Percentiles rank a stretch among this genome's conserved stretches.
Evolutionary conservation across 352 stramenopile genomes (phyloP).

Genomic region (Globisporangium heterothallicum): DNA sequence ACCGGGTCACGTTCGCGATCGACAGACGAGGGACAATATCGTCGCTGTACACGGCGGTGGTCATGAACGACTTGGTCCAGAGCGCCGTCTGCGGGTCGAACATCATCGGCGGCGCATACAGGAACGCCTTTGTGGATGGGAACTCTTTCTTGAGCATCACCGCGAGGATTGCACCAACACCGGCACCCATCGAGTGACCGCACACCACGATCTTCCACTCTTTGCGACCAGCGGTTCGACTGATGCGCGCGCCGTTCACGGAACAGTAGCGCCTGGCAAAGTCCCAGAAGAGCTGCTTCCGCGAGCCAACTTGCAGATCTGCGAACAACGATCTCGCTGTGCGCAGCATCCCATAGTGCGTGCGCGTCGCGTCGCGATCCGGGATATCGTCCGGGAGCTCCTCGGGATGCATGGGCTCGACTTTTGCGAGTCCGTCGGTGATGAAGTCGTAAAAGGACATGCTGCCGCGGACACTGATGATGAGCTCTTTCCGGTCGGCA

Average conservation of each 20-base stretch:
- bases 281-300: constrained; percentile 61
- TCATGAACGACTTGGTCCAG: constrained; percentile 64
- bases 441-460: constrained; percentile 80
- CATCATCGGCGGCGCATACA: constrained; percentile 61
- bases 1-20: constrained; percentile 53
- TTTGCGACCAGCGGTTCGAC: constrained; percentile 8
- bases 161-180: constrained; percentile 59
- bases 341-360: constrained; percentile 69
- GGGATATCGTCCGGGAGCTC: constrained; percentile 53
- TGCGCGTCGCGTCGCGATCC: constrained; percentile 36
- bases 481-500: constrained; percentile 49
- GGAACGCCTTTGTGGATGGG: constrained; percentile 41
- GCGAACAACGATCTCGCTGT: constrained; percentile 58
- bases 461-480: constrained; percentile 69
- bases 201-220: constrained; percentile 70
- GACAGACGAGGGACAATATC: constrained; percentile 67
- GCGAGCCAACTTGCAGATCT: constrained; percentile 51
- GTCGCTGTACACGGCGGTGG: constrained; percentile 65
- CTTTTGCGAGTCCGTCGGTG: constrained; percentile 63
- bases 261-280: constrained; percentile 50
- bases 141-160: constrained; percentile 62
- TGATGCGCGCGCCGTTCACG: not conserved
- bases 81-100: constrained; percentile 53
- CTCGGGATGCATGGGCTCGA: constrained; percentile 48
- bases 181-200: constrained; percentile 82